A percentile compares a stretch with the other conserved stretches of the same genome.
These are phyloP conservation scores for Buddleja alternifolia DNA, from an alignment of 257 asterid species.

Conservation along the genomic window DNA sequence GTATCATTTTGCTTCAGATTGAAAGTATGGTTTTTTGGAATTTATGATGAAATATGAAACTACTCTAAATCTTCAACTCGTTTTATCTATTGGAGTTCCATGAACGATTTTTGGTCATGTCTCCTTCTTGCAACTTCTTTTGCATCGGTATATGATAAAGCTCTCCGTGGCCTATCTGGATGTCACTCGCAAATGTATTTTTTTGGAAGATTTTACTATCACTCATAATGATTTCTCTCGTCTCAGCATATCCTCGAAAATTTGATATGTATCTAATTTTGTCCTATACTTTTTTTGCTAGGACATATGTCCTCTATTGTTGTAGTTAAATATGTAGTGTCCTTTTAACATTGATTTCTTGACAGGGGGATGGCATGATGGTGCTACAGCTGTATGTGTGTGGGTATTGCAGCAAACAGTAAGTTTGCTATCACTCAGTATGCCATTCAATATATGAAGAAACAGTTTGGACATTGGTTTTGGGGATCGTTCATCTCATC, in stretches of 20 bases:
- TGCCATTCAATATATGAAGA: neutral
- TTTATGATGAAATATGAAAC: neutral
- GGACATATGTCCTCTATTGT: neutral
- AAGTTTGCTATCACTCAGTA: conserved; percentile 36
- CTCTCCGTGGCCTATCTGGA: neutral
- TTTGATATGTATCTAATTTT: neutral
- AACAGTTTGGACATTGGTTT: neutral
- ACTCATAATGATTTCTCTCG: neutral
- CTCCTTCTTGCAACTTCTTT: neutral
- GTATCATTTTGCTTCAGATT: conserved; percentile 15
- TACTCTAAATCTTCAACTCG: neutral
- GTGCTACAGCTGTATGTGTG: conserved; percentile 91
- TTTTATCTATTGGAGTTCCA: conserved; percentile 15
- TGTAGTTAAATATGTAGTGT: neutral
- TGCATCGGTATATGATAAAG: conserved; percentile 13
- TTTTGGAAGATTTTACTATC: neutral
- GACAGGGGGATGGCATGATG: conserved; percentile 95
- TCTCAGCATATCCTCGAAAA: conserved; percentile 9
- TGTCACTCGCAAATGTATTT: neutral
- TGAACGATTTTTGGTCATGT: neutral
- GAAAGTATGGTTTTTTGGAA: neutral
- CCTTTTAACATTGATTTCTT: conserved; percentile 30
- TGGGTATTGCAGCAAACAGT: conserved; percentile 87
- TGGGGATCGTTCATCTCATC: neutral
- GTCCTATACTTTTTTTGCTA: neutral